Conservation (phyloP, 257 asterid genomes). For the Solanum paucissectum region DNA sequence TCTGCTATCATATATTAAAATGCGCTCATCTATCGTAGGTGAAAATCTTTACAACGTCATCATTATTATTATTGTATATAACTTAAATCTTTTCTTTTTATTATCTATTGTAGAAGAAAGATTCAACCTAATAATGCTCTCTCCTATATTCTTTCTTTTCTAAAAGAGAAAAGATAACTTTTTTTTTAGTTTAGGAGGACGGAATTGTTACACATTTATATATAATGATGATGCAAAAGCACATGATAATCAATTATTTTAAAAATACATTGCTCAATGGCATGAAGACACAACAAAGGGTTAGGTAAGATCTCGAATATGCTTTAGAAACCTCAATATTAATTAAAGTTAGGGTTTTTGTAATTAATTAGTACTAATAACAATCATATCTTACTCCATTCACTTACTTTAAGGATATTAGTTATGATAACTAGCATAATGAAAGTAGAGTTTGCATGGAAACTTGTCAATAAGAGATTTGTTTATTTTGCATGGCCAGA, state of each 20-base stretch:
- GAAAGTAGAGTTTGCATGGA: not conserved
- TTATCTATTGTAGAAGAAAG: not conserved
- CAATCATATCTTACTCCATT: not conserved
- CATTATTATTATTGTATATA: not conserved
- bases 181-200: not conserved
- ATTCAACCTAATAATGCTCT: not conserved
- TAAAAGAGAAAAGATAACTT: not conserved
- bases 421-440: not conserved
- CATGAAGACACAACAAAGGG: not conserved
- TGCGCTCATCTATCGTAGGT: not conserved
- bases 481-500: not conserved
- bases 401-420: not conserved
- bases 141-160: not conserved
- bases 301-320: not conserved
- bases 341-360: not conserved
- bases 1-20: not conserved
- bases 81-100: not conserved
- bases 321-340: slow-evolving; percentile 4
- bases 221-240: not conserved
- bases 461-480: slow-evolving; percentile 1
- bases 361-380: not conserved
- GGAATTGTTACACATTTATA: not conserved
- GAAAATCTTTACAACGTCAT: not conserved
- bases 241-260: not conserved
- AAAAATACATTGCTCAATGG: not conserved